Conservation (phyloP, 129 eudicot species). For the Chrysanthemum seticuspe region DNA sequence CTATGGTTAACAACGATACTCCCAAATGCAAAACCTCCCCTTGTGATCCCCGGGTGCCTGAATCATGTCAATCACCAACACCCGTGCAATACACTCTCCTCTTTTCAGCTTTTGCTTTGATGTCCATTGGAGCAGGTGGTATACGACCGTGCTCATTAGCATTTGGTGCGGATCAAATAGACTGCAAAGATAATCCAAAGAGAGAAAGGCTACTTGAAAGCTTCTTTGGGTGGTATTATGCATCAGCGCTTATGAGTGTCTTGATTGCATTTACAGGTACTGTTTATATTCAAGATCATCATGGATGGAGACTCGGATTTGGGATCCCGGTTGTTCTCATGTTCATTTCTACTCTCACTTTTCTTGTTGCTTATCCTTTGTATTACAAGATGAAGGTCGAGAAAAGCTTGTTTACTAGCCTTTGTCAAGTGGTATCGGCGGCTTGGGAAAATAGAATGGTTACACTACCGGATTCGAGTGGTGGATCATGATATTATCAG, state of each 20-base stretch:
- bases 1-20: conserved; percentile 80
- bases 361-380: conserved; percentile 69
- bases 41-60: conserved; percentile 33
- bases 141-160: conserved; percentile 80
- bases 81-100: conserved; percentile 45
- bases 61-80: conserved; percentile 51
- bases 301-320: conserved; percentile 82
- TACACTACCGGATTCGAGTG: neutral
- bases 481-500: conserved; percentile 24
- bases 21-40: conserved; percentile 49
- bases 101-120: conserved; percentile 51
- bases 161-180: conserved; percentile 89
- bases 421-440: conserved; percentile 25
- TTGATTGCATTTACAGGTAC: conserved; percentile 58
- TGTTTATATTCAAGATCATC: conserved; percentile 78
- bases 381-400: conserved; percentile 51
- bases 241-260: conserved; percentile 48
- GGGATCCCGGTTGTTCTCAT: conserved; percentile 74
- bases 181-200: conserved; percentile 44
- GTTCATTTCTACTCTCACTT: conserved; percentile 52
- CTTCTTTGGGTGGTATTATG: conserved; percentile 77
- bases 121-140: conserved; percentile 97
- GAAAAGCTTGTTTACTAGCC: conserved; percentile 44
- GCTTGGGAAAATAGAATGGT: conserved; percentile 34
- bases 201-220: conserved; percentile 52